Evolutionary conservation across 148 eudicot species (phyloP).

Genomic region (Heliosperma pusillum): DNA sequence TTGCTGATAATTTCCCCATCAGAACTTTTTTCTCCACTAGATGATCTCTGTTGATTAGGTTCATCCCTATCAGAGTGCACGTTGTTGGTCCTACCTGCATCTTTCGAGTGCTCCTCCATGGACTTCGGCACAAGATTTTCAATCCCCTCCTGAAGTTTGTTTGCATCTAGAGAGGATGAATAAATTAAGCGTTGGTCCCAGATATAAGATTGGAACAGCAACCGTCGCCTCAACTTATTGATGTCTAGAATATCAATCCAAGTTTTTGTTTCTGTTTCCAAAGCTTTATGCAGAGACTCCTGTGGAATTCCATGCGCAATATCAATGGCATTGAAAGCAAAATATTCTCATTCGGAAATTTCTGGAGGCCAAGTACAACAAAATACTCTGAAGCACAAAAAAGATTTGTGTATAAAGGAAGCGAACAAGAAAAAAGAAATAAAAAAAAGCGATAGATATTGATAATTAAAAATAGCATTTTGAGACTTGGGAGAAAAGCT

Average conservation of each 20-base stretch:
- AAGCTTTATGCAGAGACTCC: conserved; percentile 57
- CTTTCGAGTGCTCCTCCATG: conserved; percentile 29
- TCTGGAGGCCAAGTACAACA: background rate
- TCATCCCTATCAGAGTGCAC: conserved; percentile 22
- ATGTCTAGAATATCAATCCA: conserved; percentile 77
- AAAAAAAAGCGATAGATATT: background rate
- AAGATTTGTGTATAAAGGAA: background rate
- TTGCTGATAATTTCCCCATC: conserved; percentile 23
- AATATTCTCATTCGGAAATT: background rate
- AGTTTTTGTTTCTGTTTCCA: conserved; percentile 41
- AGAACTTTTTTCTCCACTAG: conserved; percentile 22
- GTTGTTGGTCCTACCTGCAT: conserved; percentile 21
- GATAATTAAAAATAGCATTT: background rate
- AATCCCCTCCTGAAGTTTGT: conserved; percentile 21
- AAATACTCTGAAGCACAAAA: background rate
- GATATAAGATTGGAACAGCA: conserved; percentile 71
- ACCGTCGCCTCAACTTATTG: conserved; percentile 64
- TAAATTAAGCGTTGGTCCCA: conserved; percentile 84
- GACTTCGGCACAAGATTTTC: conserved; percentile 26
- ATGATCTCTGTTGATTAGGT: conserved; percentile 23
- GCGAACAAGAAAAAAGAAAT: background rate
- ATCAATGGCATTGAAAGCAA: background rate
- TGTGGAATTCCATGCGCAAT: conserved; percentile 27
- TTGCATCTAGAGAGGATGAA: conserved; percentile 49
- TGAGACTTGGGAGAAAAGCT: background rate